Evolutionary conservation across 805 yeast species (phyloP).

Genomic region (Lipomyces kockii): DNA sequence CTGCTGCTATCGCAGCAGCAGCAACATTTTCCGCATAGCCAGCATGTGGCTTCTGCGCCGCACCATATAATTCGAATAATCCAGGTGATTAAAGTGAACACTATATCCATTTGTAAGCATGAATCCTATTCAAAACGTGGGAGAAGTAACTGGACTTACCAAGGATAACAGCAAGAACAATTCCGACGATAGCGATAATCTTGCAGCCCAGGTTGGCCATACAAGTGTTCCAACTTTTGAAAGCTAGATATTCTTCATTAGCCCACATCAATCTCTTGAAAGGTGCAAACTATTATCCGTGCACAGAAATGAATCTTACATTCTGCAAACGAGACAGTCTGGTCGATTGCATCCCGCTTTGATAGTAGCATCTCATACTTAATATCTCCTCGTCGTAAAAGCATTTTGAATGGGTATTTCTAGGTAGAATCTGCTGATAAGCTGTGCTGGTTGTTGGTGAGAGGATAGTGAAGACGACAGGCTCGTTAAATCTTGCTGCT

Average conservation of each 20-base stretch:
- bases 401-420: constrained; percentile 9
- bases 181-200: constrained; percentile 74
- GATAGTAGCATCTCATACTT: constrained; percentile 20
- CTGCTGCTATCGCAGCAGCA: constrained; percentile 16
- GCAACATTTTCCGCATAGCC: constrained; percentile 28
- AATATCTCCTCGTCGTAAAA: constrained; percentile 12
- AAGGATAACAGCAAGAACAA: constrained; percentile 60
- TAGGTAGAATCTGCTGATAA: background rate
- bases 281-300: background rate
- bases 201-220: constrained; percentile 79
- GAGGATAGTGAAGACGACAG: background rate
- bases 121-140: background rate
- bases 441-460: background rate
- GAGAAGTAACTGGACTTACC: constrained; percentile 20
- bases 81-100: constrained; percentile 23
- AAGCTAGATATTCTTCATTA: constrained; percentile 45
- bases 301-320: constrained; percentile 10
- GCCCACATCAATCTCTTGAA: background rate
- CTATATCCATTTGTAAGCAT: constrained; percentile 3
- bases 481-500: background rate
- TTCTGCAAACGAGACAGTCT: constrained; percentile 19
- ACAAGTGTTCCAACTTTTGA: constrained; percentile 75
- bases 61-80: constrained; percentile 24
- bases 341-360: constrained; percentile 12
- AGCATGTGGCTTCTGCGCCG: constrained; percentile 30